Conservation (phyloP, 2,329 filamentous ascomycete species). For the Pseudocercospora vitis region DNA sequence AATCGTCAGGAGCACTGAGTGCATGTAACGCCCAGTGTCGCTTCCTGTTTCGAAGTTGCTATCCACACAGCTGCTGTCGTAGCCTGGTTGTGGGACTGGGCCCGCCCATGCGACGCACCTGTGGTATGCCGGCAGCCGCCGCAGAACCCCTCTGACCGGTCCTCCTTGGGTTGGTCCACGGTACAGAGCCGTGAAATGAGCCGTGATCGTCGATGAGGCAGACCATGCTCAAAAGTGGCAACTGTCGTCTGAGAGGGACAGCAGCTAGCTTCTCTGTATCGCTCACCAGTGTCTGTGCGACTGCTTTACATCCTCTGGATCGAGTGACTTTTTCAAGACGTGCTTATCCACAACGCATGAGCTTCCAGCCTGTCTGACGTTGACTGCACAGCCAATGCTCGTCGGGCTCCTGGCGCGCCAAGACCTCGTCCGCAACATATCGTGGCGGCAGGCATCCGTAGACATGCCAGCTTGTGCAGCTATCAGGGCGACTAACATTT, state of each 20-base stretch:
- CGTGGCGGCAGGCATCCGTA: conserved; percentile 18
- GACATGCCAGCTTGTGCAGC: conserved; percentile 26
- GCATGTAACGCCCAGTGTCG: neutral
- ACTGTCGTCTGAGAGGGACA: too few species aligned
- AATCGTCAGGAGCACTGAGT: neutral
- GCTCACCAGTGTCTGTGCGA: too few species aligned
- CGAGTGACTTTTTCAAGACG: too few species aligned
- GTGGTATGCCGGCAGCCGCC: neutral
- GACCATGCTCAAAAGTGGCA: too few species aligned
- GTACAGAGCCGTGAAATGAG: too few species aligned
- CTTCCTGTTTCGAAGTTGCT: neutral
- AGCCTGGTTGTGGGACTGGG: neutral
- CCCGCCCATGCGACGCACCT: neutral
- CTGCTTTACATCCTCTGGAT: too few species aligned
- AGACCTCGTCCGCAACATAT: conserved; percentile 16
- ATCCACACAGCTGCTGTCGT: neutral
- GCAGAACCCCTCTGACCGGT: neutral
- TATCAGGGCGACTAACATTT: conserved; percentile 8
- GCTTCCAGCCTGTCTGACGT: too few species aligned
- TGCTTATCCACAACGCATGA: too few species aligned
- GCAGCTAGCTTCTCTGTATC: too few species aligned
- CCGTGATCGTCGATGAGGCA: too few species aligned
- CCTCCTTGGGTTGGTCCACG: neutral
- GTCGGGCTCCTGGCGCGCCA: conserved; percentile 12
- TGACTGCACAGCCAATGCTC: conserved; percentile 4